Evolutionary conservation across 2,329 filamentous ascomycete genomes (phyloP).

Genomic region (Xylariaceae sp.): DNA sequence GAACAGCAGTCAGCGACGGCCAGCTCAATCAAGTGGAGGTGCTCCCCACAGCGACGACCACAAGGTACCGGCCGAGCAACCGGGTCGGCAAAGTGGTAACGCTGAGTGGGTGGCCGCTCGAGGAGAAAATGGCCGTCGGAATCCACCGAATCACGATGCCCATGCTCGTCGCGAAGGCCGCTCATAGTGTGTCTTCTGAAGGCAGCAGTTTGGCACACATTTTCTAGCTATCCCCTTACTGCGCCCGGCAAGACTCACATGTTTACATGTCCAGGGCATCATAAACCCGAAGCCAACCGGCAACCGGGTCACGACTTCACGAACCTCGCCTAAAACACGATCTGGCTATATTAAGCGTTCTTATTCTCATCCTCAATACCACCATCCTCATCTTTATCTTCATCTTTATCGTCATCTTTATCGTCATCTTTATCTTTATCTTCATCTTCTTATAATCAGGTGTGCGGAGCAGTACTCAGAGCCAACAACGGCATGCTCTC

Average conservation of each 20-base stretch:
- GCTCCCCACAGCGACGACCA: slow-evolving; percentile 44
- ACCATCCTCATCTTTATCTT: too few relatives aligned
- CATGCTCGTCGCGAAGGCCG: slow-evolving; percentile 38
- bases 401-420: too few relatives aligned
- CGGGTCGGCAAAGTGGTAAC: slow-evolving; percentile 46
- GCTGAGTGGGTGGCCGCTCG: slow-evolving; percentile 47
- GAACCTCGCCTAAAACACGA: neutral
- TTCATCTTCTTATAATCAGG: slow-evolving; percentile 8
- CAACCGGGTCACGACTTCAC: neutral
- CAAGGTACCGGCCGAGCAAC: slow-evolving; percentile 57
- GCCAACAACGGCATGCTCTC: neutral
- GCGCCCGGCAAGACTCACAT: neutral
- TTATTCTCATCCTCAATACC: slow-evolving; percentile 2
- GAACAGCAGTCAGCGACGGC: slow-evolving; percentile 17
- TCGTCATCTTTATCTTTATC: too few relatives aligned
- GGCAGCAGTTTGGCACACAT: neutral
- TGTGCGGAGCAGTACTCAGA: neutral
- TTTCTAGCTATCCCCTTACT: neutral
- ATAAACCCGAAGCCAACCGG: neutral
- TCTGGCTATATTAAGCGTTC: neutral
- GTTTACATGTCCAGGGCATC: neutral
- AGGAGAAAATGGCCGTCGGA: slow-evolving; percentile 39
- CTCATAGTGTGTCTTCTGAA: slow-evolving; percentile 1
- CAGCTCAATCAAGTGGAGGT: slow-evolving; percentile 6
- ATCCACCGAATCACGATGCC: slow-evolving; percentile 38